Evolutionary conservation across 441 rosid genomes (phyloP).

Genomic region (Breynia disticha): DNA sequence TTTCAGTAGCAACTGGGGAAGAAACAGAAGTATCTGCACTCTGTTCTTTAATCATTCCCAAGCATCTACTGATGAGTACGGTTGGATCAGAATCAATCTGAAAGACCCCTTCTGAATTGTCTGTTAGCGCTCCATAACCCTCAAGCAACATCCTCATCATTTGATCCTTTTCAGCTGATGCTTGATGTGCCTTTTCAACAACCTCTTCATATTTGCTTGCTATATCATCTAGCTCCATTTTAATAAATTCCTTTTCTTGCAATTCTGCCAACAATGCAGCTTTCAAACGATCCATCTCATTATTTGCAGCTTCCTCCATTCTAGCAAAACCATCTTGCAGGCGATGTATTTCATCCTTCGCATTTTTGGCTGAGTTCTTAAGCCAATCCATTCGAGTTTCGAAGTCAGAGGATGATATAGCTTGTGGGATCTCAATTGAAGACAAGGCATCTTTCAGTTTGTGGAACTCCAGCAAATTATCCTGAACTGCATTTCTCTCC

Average conservation of each 20-base stretch:
- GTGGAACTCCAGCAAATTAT: conserved; percentile 37
- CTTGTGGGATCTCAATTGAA: conserved; percentile 55
- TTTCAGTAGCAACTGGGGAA: conserved; percentile 29
- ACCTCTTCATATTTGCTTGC: conserved; percentile 31
- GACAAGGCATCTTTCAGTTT: conserved; percentile 50
- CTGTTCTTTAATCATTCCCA: conserved; percentile 46
- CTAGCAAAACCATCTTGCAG: conserved; percentile 42
- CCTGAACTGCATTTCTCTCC: conserved; percentile 50
- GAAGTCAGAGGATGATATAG: conserved; percentile 39
- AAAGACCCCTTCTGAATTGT: conserved; percentile 23
- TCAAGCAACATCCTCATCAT: conserved; percentile 44
- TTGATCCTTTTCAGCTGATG: conserved; percentile 50
- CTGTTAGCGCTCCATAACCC: conserved; percentile 41
- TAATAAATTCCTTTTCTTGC: conserved; percentile 56
- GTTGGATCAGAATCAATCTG: conserved; percentile 31
- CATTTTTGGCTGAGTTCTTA: conserved; percentile 43
- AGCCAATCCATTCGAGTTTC: conserved; percentile 63
- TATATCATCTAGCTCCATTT: conserved; percentile 38
- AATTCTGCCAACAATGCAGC: conserved; percentile 45
- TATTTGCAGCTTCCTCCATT: conserved; percentile 31
- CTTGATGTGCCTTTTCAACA: conserved; percentile 32
- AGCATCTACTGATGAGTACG: conserved; percentile 43
- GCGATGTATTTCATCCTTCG: conserved; percentile 39
- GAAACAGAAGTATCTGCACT: conserved; percentile 23
- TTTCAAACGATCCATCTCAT: conserved; percentile 47